Conservation (phyloP, 495 filamentous ascomycete genomes). For the Xylaria castorea region DNA sequence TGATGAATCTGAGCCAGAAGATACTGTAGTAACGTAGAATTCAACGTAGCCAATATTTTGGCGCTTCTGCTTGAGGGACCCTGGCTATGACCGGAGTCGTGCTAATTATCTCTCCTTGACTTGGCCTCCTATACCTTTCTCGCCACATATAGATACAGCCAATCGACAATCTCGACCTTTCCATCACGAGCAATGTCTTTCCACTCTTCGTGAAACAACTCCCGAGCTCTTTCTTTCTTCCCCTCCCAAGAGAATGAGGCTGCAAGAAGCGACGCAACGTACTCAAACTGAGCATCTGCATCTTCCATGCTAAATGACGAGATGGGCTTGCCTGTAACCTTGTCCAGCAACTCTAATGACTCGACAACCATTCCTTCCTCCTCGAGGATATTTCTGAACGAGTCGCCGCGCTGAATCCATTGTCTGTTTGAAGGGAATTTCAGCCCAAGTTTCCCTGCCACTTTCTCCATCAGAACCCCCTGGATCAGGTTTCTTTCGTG, state of each 20-base stretch:
- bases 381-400: neutral
- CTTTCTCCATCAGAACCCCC: neutral
- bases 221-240: neutral
- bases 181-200: neutral
- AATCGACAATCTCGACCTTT: neutral
- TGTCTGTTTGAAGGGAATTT: neutral
- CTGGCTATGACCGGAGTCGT: no score
- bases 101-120: no score
- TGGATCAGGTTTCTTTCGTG: neutral
- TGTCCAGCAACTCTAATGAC: constrained; percentile 1
- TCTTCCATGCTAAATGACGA: neutral
- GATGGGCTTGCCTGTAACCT: neutral
- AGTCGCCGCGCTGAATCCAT: neutral
- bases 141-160: neutral
- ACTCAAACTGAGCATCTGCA: neutral
- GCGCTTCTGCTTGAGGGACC: no score
- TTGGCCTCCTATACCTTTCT: neutral
- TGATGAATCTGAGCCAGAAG: no score
- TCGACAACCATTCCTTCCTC: neutral
- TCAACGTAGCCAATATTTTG: no score
- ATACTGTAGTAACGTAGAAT: no score
- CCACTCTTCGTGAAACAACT: neutral
- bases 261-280: neutral
- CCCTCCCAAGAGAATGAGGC: neutral
- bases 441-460: neutral